Conservation (phyloP, 495 filamentous ascomycete species). For the Penicillium parvum region DNA sequence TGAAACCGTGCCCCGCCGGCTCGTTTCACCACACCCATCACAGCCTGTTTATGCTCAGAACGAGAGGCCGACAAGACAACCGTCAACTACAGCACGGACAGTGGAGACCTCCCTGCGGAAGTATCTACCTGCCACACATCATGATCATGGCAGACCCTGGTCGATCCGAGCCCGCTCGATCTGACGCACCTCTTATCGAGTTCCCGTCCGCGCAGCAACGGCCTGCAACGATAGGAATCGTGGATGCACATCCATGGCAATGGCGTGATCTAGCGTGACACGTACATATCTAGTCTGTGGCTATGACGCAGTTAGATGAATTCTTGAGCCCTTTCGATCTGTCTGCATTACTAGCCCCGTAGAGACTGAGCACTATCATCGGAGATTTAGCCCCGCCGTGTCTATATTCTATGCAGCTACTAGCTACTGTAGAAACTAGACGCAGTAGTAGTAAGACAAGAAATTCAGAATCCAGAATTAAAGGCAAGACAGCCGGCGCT, state of each 20-base stretch:
- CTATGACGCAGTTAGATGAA: constrained; percentile 3
- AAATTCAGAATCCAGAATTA: not conserved
- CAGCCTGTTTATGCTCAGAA: not conserved
- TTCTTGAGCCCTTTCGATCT: not conserved
- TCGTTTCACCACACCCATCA: constrained; percentile 17
- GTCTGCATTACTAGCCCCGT: constrained; percentile 5
- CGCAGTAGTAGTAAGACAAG: not conserved
- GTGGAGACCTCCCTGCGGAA: not conserved
- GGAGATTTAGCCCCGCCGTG: constrained; percentile 3
- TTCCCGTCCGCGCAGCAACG: not conserved
- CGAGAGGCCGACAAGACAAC: constrained; percentile 9
- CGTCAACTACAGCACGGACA: constrained; percentile 3
- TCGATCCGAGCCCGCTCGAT: constrained; percentile 8
- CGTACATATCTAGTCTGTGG: too few relatives aligned
- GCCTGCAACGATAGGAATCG: not conserved
- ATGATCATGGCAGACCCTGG: not conserved
- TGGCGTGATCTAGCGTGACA: too few relatives aligned
- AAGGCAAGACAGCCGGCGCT: not conserved
- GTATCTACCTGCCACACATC: too few relatives aligned
- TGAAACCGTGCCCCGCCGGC: constrained; percentile 4
- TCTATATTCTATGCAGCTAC: too few relatives aligned
- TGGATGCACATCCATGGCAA: too few relatives aligned
- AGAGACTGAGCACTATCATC: constrained; percentile 3
- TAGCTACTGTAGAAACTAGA: too few relatives aligned
- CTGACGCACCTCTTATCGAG: constrained; percentile 13